phyloP scores from a whole-genome alignment of 495 filamentous ascomycete genomes.

The Astrothelium subdiscretum region DNA sequence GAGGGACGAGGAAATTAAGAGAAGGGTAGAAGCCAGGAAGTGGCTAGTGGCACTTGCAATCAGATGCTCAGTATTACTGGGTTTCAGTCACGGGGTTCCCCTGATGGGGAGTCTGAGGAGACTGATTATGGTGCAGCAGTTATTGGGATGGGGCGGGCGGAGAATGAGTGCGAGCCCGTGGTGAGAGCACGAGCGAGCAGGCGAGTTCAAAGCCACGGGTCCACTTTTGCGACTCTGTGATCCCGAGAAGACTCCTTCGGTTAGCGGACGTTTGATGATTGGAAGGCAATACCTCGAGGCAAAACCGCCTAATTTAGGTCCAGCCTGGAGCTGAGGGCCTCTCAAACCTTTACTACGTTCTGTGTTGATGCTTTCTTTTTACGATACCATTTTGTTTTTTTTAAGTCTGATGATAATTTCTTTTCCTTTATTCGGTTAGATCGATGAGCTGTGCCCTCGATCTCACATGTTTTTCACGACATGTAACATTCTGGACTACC shows the following conservation, averaged over 20 bases:
- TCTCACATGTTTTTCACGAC: not conserved
- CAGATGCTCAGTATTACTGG: constrained; percentile 20
- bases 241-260: no score
- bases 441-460: not conserved
- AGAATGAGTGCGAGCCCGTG: constrained; percentile 1
- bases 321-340: not conserved
- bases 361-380: not conserved
- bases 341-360: not conserved
- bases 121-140: not conserved
- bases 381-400: not conserved
- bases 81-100: constrained; percentile 11
- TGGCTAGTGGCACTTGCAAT: constrained; percentile 22
- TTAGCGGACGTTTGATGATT: no score
- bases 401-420: not conserved
- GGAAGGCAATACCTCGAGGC: not conserved
- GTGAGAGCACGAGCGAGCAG: not conserved
- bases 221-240: no score
- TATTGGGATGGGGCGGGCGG: not conserved
- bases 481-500: not conserved
- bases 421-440: not conserved
- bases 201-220: not conserved
- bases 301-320: not conserved
- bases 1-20: constrained; percentile 9
- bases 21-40: constrained; percentile 9
- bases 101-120: not conserved